These are phyloP conservation scores for Phytopythium oedochilum DNA, from an alignment of 352 stramenopile species.

Conservation along the genomic window DNA sequence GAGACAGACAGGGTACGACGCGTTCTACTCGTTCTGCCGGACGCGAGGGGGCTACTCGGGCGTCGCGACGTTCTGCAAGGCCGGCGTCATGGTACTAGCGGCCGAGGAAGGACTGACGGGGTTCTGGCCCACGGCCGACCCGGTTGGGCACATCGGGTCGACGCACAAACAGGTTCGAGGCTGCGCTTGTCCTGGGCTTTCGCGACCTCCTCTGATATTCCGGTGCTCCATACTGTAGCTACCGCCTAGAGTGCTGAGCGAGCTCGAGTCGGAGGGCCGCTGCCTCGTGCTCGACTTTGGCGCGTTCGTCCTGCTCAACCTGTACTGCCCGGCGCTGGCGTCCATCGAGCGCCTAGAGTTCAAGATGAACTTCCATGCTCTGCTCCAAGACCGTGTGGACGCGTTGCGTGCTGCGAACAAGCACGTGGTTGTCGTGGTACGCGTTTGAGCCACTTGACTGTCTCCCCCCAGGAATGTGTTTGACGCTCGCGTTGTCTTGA, in stretches of 20 bases:
- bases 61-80: slow-evolving; percentile 70
- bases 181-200: too few species aligned
- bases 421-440: slow-evolving; percentile 62
- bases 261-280: slow-evolving; percentile 76
- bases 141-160: slow-evolving; percentile 46
- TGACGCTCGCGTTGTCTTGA: not conserved
- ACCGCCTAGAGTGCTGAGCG: slow-evolving; percentile 40
- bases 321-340: slow-evolving; percentile 80
- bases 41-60: slow-evolving; percentile 69
- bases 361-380: slow-evolving; percentile 78
- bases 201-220: too few species aligned
- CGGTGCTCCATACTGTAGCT: slow-evolving; percentile 21
- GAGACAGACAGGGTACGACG: slow-evolving; percentile 51
- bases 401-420: slow-evolving; percentile 42
- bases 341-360: slow-evolving; percentile 75
- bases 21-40: slow-evolving; percentile 80
- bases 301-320: slow-evolving; percentile 88
- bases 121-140: slow-evolving; percentile 46
- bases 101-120: slow-evolving; percentile 76
- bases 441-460: slow-evolving; percentile 1
- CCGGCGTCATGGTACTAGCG: slow-evolving; percentile 36
- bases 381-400: slow-evolving; percentile 62
- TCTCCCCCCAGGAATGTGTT: not conserved
- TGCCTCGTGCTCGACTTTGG: slow-evolving; percentile 86
- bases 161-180: slow-evolving; percentile 54